Base-by-base conservation (phyloP, 208 protist species). In the Balamuthia mandrillaris region DNA sequence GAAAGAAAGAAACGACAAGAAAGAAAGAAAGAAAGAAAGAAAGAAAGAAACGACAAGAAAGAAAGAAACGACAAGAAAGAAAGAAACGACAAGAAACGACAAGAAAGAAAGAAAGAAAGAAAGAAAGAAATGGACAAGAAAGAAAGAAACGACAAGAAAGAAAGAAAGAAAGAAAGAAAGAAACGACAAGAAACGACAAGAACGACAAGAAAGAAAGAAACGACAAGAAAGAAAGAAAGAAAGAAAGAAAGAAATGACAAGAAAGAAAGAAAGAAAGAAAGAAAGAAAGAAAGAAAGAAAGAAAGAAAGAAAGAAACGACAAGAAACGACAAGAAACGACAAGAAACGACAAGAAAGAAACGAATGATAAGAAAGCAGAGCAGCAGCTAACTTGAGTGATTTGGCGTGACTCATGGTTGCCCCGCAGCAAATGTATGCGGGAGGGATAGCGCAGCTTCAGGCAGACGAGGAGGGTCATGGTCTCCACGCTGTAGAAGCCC, bases 371-470 rank as follows among this genome's bases (percentile, higher is more conserved):
- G 58, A 35, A 66, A 66, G 58, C 12, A 35, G 45, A 54, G n/a
- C 6, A 31, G 12, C 66, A 31, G 41, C 41, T 16, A 39, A 89
- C 87, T 88, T 98, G 96, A 66, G 97, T 99, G 74, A 99, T 98
- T 81, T 98, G 96, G 3, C 97, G 91, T 1, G 94, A 97, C 87
- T 99, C 98, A 88, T 99, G 98, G 88, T 99, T 99, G 65, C 98
- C 98, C 82, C 98, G 94, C 7, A 99, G 91, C 18, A 99, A 91
- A 87, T 97, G 96, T 42, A 99, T 91, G 3, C 97, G 91, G 74
- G 97, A 93, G 7, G 96, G 96, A 86, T 98, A 99, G 51, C 96
- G 94, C 21, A 98, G 93, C 86, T 98, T 98, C 60, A 98, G 95
- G 12, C 96, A 85, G 7, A 98, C 66, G 31, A 98, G 88, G 60